phyloP scores from a whole-genome alignment of 305 asterid species.

The Salvia sclarea region DNA sequence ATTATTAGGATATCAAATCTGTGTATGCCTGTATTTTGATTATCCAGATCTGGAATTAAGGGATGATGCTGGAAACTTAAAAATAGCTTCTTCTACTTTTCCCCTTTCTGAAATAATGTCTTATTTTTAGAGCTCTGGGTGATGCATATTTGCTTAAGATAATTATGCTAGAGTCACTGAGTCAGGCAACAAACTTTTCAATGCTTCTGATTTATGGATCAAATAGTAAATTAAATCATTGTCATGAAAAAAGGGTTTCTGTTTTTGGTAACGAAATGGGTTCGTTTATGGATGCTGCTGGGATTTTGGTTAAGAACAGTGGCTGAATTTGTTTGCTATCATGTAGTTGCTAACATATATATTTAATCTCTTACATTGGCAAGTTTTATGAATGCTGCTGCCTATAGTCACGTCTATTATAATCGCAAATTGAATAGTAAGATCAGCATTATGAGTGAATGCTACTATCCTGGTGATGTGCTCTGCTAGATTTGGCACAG shows the following conservation, averaged over 20 bases:
- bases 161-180: neutral
- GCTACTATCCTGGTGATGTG: neutral
- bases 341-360: neutral
- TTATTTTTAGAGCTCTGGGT: neutral
- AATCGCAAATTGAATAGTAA: neutral
- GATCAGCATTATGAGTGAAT: neutral
- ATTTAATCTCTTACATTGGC: neutral
- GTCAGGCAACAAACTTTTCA: neutral
- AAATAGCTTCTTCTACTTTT: neutral
- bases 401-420: neutral
- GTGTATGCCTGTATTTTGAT: neutral
- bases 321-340: neutral
- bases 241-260: neutral
- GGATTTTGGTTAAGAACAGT: neutral
- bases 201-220: neutral
- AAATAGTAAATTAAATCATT: neutral
- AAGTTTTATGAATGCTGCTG: neutral
- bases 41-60: conserved; percentile 22
- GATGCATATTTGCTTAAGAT: neutral
- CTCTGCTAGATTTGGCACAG: neutral
- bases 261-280: neutral
- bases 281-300: neutral
- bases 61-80: neutral
- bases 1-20: neutral
- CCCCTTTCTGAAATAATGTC: neutral